These are phyloP conservation scores for Tagetes patula DNA, from an alignment of 129 eudicot genomes.

Conservation along the genomic window DNA sequence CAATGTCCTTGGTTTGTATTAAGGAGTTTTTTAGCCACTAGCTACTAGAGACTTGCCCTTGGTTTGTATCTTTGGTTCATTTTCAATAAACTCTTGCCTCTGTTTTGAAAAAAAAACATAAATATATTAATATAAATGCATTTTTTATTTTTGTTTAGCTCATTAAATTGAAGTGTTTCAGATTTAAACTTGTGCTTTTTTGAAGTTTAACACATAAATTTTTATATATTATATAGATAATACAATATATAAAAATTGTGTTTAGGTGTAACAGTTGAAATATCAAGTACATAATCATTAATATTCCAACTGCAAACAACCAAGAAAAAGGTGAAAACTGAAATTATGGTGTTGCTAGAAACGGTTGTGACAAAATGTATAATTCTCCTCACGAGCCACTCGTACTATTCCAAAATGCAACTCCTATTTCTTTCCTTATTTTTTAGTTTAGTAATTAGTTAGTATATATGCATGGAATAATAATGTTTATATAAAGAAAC, in stretches of 20 bases:
- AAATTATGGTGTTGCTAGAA: background rate
- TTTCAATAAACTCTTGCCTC: too few species aligned
- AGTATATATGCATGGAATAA: too few species aligned
- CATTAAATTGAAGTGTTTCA: background rate
- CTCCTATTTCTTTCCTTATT: background rate
- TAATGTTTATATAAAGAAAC: too few species aligned
- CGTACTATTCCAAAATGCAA: background rate
- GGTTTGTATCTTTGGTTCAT: too few species aligned
- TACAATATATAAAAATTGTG: too few species aligned
- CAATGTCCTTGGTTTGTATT: too few species aligned
- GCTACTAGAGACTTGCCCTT: too few species aligned
- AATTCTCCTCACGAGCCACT: conserved; percentile 34
- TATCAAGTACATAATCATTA: background rate
- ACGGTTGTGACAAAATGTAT: conserved; percentile 26
- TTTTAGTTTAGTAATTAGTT: too few species aligned
- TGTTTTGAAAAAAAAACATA: background rate
- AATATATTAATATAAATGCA: background rate
- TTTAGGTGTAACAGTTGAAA: background rate
- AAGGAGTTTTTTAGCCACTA: too few species aligned
- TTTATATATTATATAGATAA: background rate
- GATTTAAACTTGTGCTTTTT: background rate
- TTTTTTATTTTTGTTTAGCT: background rate
- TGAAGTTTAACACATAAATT: too few species aligned
- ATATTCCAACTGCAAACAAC: conserved; percentile 15
- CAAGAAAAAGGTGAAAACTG: conserved; percentile 16